phyloP scores from a whole-genome alignment of 805 yeast genomes.

The Pichia pseudocactophila region DNA sequence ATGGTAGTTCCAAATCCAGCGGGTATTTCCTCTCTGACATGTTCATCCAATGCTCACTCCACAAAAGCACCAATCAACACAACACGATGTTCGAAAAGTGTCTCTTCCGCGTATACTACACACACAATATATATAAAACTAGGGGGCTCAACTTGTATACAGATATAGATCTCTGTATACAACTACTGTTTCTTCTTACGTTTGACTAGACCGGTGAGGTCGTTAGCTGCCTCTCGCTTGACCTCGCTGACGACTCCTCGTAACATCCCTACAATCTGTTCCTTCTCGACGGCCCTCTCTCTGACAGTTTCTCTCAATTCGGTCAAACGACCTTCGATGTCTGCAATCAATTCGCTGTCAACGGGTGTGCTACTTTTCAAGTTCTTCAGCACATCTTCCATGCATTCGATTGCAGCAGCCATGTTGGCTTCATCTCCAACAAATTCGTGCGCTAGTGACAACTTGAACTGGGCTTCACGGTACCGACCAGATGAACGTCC shows the following conservation, averaged over 20 bases:
- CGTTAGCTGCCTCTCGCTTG: neutral
- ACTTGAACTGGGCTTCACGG: conserved; percentile 74
- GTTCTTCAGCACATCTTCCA: conserved; percentile 14
- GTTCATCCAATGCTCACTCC: too few species aligned
- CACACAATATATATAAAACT: too few species aligned
- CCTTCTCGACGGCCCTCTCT: conserved; percentile 15
- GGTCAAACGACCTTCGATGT: conserved; percentile 44
- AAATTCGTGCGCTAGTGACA: conserved; percentile 72
- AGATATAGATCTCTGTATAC: too few species aligned
- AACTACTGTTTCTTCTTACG: conserved; percentile 4
- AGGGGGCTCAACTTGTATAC: too few species aligned
- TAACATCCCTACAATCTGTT: conserved; percentile 44
- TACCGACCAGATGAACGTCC: conserved; percentile 45
- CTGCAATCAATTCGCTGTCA: conserved; percentile 41
- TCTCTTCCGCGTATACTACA: too few species aligned
- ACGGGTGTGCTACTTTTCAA: conserved; percentile 5
- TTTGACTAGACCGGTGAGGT: neutral
- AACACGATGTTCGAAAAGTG: too few species aligned
- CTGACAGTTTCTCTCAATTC: conserved; percentile 48
- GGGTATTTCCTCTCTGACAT: conserved; percentile 16
- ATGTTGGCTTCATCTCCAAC: conserved; percentile 47
- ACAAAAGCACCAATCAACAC: too few species aligned
- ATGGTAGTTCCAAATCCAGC: conserved; percentile 26
- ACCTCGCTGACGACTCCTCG: conserved; percentile 34
- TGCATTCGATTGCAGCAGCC: conserved; percentile 40